Evolutionary conservation across 139 green algal genomes (phyloP).

Genomic region (Tetradesmus obliquus): DNA sequence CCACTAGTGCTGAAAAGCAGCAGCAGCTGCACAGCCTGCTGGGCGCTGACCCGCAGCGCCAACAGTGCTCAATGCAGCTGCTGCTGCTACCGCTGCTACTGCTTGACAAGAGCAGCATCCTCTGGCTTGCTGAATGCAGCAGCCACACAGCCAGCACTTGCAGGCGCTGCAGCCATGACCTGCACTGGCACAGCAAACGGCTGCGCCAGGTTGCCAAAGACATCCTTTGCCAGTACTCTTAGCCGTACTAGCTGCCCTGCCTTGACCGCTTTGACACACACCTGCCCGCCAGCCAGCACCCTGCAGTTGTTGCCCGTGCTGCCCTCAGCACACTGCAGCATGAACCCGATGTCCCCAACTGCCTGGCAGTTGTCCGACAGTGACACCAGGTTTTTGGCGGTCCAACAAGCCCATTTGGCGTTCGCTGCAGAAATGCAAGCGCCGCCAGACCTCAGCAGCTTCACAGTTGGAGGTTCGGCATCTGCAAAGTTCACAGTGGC

Average conservation of each 20-base stretch:
- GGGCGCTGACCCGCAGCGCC: neutral
- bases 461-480: neutral
- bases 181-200: neutral
- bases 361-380: constrained; percentile 27
- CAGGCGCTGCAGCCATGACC: constrained; percentile 1
- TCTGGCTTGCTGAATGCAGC: constrained; percentile 5
- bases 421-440: neutral
- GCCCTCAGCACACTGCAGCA: constrained; percentile 5
- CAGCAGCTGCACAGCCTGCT: neutral
- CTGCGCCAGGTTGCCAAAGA: neutral
- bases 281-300: constrained; percentile 22
- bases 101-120: neutral
- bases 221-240: neutral
- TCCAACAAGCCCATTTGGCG: constrained; percentile 29
- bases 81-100: constrained; percentile 1
- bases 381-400: neutral
- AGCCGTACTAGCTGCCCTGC: neutral
- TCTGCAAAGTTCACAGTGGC: constrained; percentile 19
- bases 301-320: neutral
- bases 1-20: neutral
- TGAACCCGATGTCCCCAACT: neutral
- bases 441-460: neutral
- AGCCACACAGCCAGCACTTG: neutral
- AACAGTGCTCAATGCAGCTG: neutral
- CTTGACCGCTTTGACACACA: constrained; percentile 11